phyloP scores from a whole-genome alignment of 805 yeast species.

The Helenozyma baotianmanensis region DNA sequence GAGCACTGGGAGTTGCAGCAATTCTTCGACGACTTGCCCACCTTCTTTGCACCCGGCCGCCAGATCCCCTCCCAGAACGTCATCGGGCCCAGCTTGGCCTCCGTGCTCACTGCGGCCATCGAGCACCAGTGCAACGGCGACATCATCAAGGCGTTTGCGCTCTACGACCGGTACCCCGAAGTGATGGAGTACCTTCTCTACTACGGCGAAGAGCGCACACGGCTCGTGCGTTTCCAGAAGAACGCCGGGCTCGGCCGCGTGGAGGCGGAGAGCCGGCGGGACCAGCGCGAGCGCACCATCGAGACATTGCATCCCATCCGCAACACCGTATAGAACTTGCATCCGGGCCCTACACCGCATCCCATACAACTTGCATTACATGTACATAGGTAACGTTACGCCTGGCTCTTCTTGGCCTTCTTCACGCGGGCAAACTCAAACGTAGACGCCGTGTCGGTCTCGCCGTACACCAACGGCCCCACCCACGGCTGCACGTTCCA shows the following conservation, averaged over 20 bases:
- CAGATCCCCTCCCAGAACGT: slow-evolving; percentile 19
- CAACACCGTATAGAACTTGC: no score
- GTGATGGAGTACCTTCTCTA: slow-evolving; percentile 27
- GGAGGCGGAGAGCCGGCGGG: slow-evolving; percentile 15
- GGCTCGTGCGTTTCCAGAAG: slow-evolving; percentile 19
- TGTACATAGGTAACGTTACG: no score
- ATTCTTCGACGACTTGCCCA: slow-evolving; percentile 21
- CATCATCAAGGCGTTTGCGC: slow-evolving; percentile 17
- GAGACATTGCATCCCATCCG: slow-evolving; percentile 13
- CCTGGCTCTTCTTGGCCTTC: slow-evolving; percentile 12
- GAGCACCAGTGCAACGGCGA: slow-evolving; percentile 15
- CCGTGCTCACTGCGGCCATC: slow-evolving; percentile 15
- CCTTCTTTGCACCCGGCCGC: slow-evolving; percentile 30
- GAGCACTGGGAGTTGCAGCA: slow-evolving; percentile 9
- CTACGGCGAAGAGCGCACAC: slow-evolving; percentile 16
- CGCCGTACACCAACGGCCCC: slow-evolving; percentile 75
- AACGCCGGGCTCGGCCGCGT: slow-evolving; percentile 14
- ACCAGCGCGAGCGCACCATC: slow-evolving; percentile 22
- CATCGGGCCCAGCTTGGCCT: slow-evolving; percentile 17
- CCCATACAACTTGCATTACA: no score
- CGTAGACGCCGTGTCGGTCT: slow-evolving; percentile 26
- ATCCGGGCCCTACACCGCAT: no score
- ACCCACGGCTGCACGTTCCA: slow-evolving; percentile 93
- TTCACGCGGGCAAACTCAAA: slow-evolving; percentile 28
- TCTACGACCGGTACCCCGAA: slow-evolving; percentile 32